These are phyloP conservation scores for Lasiodiplodia hormozganensis DNA, from an alignment of 2,329 filamentous ascomycete genomes.

Conservation along the genomic window DNA sequence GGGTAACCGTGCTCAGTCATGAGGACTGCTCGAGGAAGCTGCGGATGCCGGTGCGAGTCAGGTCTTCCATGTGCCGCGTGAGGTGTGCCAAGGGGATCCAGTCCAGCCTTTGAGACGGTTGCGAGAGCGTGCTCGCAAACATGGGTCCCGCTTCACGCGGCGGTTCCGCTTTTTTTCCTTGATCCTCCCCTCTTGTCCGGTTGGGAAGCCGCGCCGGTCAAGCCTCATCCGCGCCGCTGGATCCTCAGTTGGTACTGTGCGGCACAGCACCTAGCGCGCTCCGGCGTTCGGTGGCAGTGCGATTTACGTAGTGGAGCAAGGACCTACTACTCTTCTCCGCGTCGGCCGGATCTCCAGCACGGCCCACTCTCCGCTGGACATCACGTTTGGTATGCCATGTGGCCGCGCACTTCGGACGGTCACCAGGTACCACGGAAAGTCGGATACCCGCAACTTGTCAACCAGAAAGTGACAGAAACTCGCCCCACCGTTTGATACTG, in stretches of 20 bases:
- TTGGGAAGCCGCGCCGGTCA: conserved; percentile 4
- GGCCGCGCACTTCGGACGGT: background rate
- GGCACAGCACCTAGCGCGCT: background rate
- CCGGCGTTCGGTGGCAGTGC: conserved; percentile 9
- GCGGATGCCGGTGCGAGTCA: conserved; percentile 4
- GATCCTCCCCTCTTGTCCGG: conserved; percentile 16
- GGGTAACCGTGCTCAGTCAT: conserved; percentile 23
- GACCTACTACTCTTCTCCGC: background rate
- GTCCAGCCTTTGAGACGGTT: background rate
- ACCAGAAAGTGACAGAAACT: background rate
- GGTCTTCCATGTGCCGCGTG: background rate
- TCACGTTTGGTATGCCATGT: background rate
- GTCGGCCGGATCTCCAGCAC: background rate
- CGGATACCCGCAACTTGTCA: background rate
- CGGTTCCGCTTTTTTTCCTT: conserved; percentile 17
- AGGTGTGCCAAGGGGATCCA: conserved; percentile 4
- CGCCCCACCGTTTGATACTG: background rate
- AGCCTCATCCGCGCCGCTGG: background rate
- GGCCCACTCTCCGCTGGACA: background rate
- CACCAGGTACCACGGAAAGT: background rate
- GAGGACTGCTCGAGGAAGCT: conserved; percentile 8
- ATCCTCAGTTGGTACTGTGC: conserved; percentile 9
- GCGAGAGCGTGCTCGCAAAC: conserved; percentile 6
- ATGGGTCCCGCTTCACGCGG: conserved; percentile 7
- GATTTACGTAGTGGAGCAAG: background rate